These are phyloP conservation scores for Hippophae tibetana DNA, from an alignment of 306 rosid species.

Conservation along the genomic window DNA sequence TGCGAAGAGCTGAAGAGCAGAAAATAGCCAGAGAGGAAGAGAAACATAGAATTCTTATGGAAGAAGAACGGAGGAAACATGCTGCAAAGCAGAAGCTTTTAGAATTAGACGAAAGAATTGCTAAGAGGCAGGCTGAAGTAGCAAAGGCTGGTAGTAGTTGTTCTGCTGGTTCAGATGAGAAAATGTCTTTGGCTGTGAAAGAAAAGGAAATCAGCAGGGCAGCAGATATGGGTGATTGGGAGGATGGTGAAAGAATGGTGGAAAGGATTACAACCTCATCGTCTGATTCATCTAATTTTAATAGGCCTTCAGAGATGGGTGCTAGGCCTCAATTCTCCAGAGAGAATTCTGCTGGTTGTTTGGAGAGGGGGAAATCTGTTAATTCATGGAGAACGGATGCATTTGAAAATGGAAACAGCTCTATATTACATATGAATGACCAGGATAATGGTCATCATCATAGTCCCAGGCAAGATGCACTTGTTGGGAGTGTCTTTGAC, in stretches of 20 bases:
- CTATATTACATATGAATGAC: slow-evolving; percentile 46
- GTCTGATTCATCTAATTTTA: slow-evolving; percentile 70
- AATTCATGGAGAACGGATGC: slow-evolving; percentile 76
- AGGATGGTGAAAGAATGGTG: slow-evolving; percentile 87
- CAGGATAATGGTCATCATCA: slow-evolving; percentile 46
- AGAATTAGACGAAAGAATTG: slow-evolving; percentile 88
- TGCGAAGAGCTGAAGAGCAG: slow-evolving; percentile 77
- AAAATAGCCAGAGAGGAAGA: slow-evolving; percentile 79
- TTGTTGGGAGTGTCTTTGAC: slow-evolving; percentile 48
- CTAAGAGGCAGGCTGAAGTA: slow-evolving; percentile 66
- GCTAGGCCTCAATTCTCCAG: slow-evolving; percentile 52
- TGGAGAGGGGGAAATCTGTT: slow-evolving; percentile 58
- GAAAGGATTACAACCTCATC: slow-evolving; percentile 72
- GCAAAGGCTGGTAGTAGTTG: slow-evolving; percentile 32
- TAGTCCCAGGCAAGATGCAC: slow-evolving; percentile 43
- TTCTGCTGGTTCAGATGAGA: slow-evolving; percentile 39
- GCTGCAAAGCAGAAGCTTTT: slow-evolving; percentile 89
- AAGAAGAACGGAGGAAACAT: slow-evolving; percentile 89
- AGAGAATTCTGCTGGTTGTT: slow-evolving; percentile 45
- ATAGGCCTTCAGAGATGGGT: slow-evolving; percentile 54
- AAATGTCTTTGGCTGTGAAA: slow-evolving; percentile 26
- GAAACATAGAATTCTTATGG: slow-evolving; percentile 52
- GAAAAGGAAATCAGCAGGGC: slow-evolving; percentile 50
- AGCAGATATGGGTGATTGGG: slow-evolving; percentile 76
- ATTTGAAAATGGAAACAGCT: slow-evolving; percentile 58